These are phyloP conservation scores for Lodderomyces parapsilosis DNA, from an alignment of 1,139 yeast species.

Conservation along the genomic window DNA sequence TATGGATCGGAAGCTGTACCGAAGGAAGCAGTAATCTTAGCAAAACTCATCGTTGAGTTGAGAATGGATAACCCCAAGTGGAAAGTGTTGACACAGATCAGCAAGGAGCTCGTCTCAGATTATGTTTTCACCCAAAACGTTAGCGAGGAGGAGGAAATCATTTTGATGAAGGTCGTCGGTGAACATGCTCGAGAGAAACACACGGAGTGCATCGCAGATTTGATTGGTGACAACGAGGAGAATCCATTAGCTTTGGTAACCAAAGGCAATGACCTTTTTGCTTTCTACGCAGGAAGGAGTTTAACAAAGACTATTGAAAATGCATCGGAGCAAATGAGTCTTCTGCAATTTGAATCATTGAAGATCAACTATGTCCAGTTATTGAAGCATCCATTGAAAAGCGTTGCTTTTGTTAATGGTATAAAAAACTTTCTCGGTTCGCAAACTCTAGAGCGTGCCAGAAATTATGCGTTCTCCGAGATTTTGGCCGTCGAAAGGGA, in stretches of 20 bases:
- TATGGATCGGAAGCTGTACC: slow-evolving; percentile 9
- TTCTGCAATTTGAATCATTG: slow-evolving; percentile 23
- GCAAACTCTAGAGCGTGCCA: slow-evolving; percentile 45
- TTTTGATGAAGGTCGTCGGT: slow-evolving; percentile 1
- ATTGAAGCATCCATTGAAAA: slow-evolving; percentile 32
- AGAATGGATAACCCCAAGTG: slow-evolving; percentile 8
- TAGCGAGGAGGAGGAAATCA: neutral
- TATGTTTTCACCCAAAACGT: slow-evolving; percentile 17
- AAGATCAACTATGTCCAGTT: slow-evolving; percentile 31
- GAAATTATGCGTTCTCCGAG: slow-evolving; percentile 66
- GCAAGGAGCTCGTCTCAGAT: slow-evolving; percentile 31
- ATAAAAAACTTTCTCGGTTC: slow-evolving; percentile 34
- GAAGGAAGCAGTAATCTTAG: slow-evolving; percentile 12
- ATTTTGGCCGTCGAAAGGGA: slow-evolving; percentile 51
- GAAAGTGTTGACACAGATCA: slow-evolving; percentile 13
- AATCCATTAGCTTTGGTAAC: neutral
- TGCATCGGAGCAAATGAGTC: slow-evolving; percentile 29
- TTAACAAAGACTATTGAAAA: slow-evolving; percentile 21
- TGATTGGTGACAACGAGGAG: neutral
- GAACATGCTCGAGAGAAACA: neutral
- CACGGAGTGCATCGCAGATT: neutral
- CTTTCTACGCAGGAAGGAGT: slow-evolving; percentile 29
- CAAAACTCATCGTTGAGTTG: slow-evolving; percentile 14
- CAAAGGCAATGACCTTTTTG: slow-evolving; percentile 9
- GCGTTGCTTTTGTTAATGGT: slow-evolving; percentile 39